Evolutionary conservation across 768 basidiomycete genomes (phyloP).

Genomic region (Sistotremastrum niveocremeum): DNA sequence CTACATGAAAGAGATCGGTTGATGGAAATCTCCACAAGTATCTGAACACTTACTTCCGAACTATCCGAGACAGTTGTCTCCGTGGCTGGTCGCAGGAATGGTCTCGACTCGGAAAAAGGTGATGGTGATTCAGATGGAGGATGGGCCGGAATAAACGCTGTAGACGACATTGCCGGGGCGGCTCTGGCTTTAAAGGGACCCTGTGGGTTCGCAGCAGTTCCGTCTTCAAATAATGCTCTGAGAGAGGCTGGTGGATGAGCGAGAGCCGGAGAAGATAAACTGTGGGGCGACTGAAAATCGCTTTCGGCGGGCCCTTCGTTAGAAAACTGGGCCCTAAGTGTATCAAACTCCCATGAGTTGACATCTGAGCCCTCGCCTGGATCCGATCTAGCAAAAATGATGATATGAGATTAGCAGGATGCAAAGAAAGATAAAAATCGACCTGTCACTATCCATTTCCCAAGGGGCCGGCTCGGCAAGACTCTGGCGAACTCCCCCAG

Average conservation of each 20-base stretch:
- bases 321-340: constrained; percentile 19
- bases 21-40: too few species aligned
- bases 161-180: too few species aligned
- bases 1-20: too few species aligned
- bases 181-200: too few species aligned
- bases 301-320: constrained; percentile 17
- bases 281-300: constrained; percentile 15
- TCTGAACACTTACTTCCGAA: too few species aligned
- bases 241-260: constrained; percentile 2
- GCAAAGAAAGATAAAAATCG: constrained; percentile 11
- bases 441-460: constrained; percentile 57
- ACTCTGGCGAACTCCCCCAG: constrained; percentile 62
- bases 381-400: constrained; percentile 11
- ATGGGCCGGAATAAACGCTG: too few species aligned
- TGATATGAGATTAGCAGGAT: background rate
- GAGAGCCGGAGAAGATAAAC: constrained; percentile 12
- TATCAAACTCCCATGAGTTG: constrained; percentile 69
- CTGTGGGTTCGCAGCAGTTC: background rate
- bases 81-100: too few species aligned
- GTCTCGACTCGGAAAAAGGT: too few species aligned
- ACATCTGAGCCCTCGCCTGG: constrained; percentile 22
- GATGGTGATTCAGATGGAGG: too few species aligned
- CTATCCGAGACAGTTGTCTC: too few species aligned
- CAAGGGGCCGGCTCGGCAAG: constrained; percentile 58
- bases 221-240: constrained; percentile 3